Evolutionary conservation across 352 stramenopile genomes (phyloP).

Genomic region (Pythium coloratum): DNA sequence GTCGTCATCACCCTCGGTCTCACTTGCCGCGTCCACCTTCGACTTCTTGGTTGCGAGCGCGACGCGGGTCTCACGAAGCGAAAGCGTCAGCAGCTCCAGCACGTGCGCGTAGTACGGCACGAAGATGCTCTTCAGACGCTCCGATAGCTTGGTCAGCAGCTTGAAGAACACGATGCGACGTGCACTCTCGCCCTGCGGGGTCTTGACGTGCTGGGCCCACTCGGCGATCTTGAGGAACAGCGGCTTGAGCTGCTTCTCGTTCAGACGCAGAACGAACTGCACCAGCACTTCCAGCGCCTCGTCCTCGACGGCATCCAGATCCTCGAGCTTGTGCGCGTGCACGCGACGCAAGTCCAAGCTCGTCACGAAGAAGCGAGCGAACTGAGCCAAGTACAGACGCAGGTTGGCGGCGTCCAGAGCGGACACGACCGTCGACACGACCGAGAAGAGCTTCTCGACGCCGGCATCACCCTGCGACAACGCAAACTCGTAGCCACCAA

Average conservation of each 20-base stretch:
- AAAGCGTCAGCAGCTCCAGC: conserved; percentile 53
- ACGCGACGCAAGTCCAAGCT: conserved; percentile 74
- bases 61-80: conserved; percentile 50
- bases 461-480: conserved; percentile 52
- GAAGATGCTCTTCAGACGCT: conserved; percentile 84
- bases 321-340: conserved; percentile 48
- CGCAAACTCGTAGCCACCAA: conserved; percentile 69
- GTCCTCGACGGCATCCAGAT: conserved; percentile 74
- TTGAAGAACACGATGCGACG: conserved; percentile 83
- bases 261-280: conserved; percentile 85
- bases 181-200: conserved; percentile 33
- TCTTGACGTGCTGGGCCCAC: conserved; percentile 60
- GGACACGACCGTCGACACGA: conserved; percentile 67
- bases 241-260: conserved; percentile 89
- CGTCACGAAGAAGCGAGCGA: conserved; percentile 84
- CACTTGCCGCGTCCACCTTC: conserved; percentile 25
- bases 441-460: conserved; percentile 65
- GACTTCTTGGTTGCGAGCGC: conserved; percentile 47
- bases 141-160: conserved; percentile 76
- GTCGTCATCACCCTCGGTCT: conserved; percentile 43
- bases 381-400: conserved; percentile 65
- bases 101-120: conserved; percentile 87
- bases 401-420: conserved; percentile 50
- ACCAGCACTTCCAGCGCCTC: conserved; percentile 75
- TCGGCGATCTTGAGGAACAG: conserved; percentile 85